phyloP scores from a whole-genome alignment of 768 basidiomycete species.

The Exidia glandulosa region DNA sequence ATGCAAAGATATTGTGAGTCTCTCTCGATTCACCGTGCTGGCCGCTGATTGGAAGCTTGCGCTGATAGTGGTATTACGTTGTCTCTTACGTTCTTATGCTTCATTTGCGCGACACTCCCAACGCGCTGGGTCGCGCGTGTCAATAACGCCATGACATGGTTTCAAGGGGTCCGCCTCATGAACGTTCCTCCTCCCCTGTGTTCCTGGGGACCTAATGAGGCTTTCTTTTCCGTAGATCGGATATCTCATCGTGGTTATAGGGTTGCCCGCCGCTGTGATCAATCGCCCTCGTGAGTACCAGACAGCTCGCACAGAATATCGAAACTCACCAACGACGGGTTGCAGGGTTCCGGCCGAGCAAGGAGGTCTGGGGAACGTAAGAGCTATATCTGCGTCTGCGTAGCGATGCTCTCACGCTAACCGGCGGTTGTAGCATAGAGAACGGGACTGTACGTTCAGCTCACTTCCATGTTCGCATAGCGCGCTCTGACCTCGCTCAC shows the following conservation, averaged over 20 bases:
- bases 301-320: too few relatives aligned
- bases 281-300: too few relatives aligned
- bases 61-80: background rate
- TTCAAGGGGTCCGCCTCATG: background rate
- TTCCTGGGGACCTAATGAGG: background rate
- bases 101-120: slow-evolving; percentile 1
- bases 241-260: too few relatives aligned
- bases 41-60: background rate
- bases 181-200: background rate
- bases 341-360: too few relatives aligned
- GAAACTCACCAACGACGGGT: too few relatives aligned
- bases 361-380: too few relatives aligned
- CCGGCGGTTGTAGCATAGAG: background rate
- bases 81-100: background rate
- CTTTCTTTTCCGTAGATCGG: background rate
- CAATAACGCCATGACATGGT: slow-evolving; percentile 3
- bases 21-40: background rate
- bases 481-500: background rate
- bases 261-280: too few relatives aligned
- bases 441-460: background rate
- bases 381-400: too few relatives aligned
- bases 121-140: slow-evolving; percentile 4
- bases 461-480: background rate
- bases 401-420: too few relatives aligned
- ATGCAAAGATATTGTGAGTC: background rate